These are phyloP conservation scores for Erucastrum elatum DNA, from an alignment of 345 rosid genomes.

Conservation along the genomic window DNA sequence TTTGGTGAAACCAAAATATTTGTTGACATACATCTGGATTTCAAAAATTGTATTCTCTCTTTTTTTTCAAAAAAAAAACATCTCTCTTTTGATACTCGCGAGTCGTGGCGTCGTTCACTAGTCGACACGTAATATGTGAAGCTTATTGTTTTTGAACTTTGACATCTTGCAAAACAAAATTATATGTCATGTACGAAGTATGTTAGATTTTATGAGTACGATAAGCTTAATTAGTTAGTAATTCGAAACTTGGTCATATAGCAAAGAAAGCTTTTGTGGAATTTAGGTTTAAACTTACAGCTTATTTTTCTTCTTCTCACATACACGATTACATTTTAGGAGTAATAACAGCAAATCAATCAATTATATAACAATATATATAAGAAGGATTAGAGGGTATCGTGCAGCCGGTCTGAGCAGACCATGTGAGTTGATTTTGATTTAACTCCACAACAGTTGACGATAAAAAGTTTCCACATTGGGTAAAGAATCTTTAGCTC, in stretches of 20 bases:
- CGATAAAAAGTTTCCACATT: neutral
- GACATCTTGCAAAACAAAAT: neutral
- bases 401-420: conserved; percentile 19
- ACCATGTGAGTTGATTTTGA: conserved; percentile 28
- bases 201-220: neutral
- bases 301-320: neutral
- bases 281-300: neutral
- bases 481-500: conserved; percentile 25
- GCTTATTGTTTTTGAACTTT: no score
- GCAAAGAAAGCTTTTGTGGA: neutral
- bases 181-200: neutral
- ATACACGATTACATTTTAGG: neutral
- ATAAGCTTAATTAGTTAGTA: neutral
- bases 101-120: no score
- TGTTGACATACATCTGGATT: no score
- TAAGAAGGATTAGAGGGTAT: neutral
- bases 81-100: neutral
- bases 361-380: neutral
- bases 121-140: no score
- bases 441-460: conserved; percentile 26
- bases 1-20: no score
- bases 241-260: neutral
- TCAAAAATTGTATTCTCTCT: neutral
- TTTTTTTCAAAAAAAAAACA: no score
- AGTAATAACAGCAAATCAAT: neutral